Base-by-base conservation (phyloP, 208 protist species). In the Naegleria fowleri region DNA sequence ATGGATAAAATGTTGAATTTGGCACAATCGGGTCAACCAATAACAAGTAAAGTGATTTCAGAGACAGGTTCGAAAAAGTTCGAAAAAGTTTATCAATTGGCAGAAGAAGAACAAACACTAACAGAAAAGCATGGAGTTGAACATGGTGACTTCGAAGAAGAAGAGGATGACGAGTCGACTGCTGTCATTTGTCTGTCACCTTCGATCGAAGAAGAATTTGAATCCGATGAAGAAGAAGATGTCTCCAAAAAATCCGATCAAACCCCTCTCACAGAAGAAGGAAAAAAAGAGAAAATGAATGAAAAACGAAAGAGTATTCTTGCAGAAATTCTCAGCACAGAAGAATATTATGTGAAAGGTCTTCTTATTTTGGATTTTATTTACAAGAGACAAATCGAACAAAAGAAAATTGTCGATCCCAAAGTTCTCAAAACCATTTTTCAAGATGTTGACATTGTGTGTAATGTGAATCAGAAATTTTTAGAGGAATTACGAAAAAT, bases 331-430 rank as follows among this genome's bases (percentile, higher is more conserved):
- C n/a, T 79, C 6, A 79, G 29, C n/a, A 79, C 67, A 5, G 67
- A 79, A 79, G 67, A 79, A 79, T 79, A 79, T 79, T 79, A 79
- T 33, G 67, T 79, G 19, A 79, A 79, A 33, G 67, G 67, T 36
- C n/a, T 79, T 11, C n/a, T 79, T 9, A 79, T 79, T 79, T 13
- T 79, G 13, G 67, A 79, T 79, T 36, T 79, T 29, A 33, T 79
- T 79, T 79, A 36, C 29, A 79, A 36, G 29, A 79, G n/a, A 36
- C 67, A 29, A 79, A 85, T 85, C 9, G 15, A 43, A 85, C 22
- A 85, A 43, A 85, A 43, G 36, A 85, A 85, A 33, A 85, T 85
- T 85, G n/a, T 39, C 15, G 38, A 85, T 43, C 22, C 13, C 9
- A 85, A 85, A 85, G 38, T 43, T 0, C 5, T 85, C 0, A 43